Base-by-base conservation (phyloP, 1,139 yeast genomes). In the Kodamaea alishanica region DNA sequence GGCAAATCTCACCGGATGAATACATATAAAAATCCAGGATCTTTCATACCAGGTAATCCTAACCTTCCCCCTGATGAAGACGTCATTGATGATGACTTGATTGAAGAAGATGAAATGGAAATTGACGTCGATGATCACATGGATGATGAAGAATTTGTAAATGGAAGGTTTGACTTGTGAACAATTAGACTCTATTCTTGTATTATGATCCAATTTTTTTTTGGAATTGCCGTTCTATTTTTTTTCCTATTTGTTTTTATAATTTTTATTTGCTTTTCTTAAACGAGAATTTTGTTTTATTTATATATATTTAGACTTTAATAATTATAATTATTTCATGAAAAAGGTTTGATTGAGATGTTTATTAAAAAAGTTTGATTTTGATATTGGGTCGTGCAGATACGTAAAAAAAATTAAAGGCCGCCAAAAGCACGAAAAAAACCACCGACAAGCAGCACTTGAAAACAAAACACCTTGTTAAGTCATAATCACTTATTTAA, bases 131-230 rank as follows among this genome's bases (percentile, higher is more conserved):
- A 71, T 42, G 70, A 70, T 39, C 62, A 60, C 34, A 56, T 61
- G 58, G 73, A 64, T 33, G 77, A 70, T 46, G 92, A 85, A 54
- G 94, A 85, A 58, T 88, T 86, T 63, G 94, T 88, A 38, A 87
- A 85, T 57, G 96, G 96, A 24, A 84, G 88, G 52, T 87, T 88
- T 60, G 96, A 88, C 60, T 74, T 88, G 53, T 86, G 61, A 48
- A 23, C 12, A 25, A 24, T 24, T 22, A 26, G 11, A 8, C 11
- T 24, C 20, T 23, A 11, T 28, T 27, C 26, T 31, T 34, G 26
- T 38, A 34, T 36, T 34, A 29, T 32, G 28, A 35, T 35, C 32
- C 34, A 32, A 35, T 35, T 26, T 26, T 26, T 26, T 10, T 23
- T 25, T 22, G 22, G 24, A 9, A 23, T 34, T 32, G 22, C 24